Evolutionary conservation across 768 basidiomycete species (phyloP).

Genomic region (Auricularia sp.): DNA sequence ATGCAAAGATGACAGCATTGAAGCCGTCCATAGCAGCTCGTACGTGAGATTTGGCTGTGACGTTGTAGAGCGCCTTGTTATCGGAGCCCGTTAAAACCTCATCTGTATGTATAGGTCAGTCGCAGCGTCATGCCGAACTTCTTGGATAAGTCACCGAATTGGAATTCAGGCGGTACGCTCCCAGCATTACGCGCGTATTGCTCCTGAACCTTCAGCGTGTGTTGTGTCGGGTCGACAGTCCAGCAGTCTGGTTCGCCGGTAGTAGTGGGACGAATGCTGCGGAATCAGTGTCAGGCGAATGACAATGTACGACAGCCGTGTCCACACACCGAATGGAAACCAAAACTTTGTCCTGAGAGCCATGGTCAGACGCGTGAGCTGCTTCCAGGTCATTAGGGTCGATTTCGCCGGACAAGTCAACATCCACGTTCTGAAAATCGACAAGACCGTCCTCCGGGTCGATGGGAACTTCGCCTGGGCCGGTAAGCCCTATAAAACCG

Average conservation of each 20-base stretch:
- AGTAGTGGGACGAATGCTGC: slow-evolving; percentile 55
- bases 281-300: neutral
- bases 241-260: slow-evolving; percentile 20
- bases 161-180: slow-evolving; percentile 40
- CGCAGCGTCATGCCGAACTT: neutral
- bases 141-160: slow-evolving; percentile 26
- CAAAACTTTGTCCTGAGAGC: slow-evolving; percentile 78
- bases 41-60: slow-evolving; percentile 69
- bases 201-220: slow-evolving; percentile 53
- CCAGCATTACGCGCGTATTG: slow-evolving; percentile 39
- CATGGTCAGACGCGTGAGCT: slow-evolving; percentile 37
- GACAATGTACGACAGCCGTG: neutral
- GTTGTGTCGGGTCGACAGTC: slow-evolving; percentile 27
- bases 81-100: slow-evolving; percentile 68
- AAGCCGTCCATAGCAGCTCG: slow-evolving; percentile 93
- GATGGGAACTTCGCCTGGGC: slow-evolving; percentile 16
- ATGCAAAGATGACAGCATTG: slow-evolving; percentile 93
- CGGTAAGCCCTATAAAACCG: neutral
- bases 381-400: slow-evolving; percentile 44
- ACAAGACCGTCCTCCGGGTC: slow-evolving; percentile 71
- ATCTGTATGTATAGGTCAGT: slow-evolving; percentile 25
- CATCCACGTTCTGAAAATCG: slow-evolving; percentile 53
- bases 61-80: slow-evolving; percentile 70
- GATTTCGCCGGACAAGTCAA: slow-evolving; percentile 43
- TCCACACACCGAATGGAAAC: slow-evolving; percentile 61